These are phyloP conservation scores for Schoenoplectus tabernaemontani DNA, from an alignment of 202 grass and related monocot genomes.

Conservation along the genomic window DNA sequence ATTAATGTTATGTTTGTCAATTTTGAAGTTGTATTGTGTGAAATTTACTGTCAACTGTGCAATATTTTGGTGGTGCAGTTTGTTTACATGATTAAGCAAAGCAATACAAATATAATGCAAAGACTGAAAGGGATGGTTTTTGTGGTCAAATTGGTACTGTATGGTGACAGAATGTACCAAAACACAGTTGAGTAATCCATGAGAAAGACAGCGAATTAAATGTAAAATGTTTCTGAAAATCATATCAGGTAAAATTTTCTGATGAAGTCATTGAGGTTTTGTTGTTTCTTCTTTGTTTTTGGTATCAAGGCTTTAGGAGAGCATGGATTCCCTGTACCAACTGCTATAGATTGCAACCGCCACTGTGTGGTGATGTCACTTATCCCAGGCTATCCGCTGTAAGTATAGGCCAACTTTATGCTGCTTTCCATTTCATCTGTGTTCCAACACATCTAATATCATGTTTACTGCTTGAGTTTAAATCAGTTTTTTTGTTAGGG, in stretches of 20 bases:
- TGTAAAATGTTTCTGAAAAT: background rate
- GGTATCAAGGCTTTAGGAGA: constrained; percentile 70
- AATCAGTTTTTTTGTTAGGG: constrained; percentile 33
- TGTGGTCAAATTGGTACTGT: background rate
- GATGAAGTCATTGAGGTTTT: background rate
- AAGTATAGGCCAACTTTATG: constrained; percentile 15
- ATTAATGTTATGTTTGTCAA: background rate
- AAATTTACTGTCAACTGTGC: background rate
- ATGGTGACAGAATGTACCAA: background rate
- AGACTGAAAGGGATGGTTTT: background rate
- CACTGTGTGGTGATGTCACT: constrained; percentile 97
- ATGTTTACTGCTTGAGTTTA: background rate
- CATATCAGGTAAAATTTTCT: background rate
- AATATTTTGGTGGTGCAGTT: background rate
- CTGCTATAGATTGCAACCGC: constrained; percentile 73
- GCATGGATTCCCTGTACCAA: constrained; percentile 80
- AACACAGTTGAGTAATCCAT: background rate
- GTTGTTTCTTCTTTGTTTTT: background rate
- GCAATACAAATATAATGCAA: background rate
- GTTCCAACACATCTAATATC: background rate
- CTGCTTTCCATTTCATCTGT: background rate
- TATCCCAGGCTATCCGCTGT: constrained; percentile 89
- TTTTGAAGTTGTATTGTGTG: background rate
- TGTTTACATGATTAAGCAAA: background rate
- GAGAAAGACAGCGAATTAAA: background rate